Evolutionary conservation across 148 eudicot genomes (phyloP), one percentile per base, ranked within the genome.

Genomic region (Silene latifolia): DNA sequence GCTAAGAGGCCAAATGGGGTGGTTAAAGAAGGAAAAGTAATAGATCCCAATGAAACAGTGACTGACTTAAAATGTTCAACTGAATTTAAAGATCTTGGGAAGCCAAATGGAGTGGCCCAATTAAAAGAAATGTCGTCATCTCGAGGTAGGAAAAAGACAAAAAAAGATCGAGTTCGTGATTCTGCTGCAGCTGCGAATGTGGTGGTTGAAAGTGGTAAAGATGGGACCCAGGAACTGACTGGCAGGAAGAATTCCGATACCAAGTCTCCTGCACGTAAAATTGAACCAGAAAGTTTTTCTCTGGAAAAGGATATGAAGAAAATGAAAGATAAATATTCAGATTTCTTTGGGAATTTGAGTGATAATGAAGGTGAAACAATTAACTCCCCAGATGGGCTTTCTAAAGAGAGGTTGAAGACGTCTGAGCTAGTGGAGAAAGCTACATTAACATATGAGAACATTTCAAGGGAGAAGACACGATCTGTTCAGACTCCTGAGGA

Each of bases 321-420:
- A 74, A 75, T 74, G 54, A 82, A 24, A 72, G 91, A 90, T 83
- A 85, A 75, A 69, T 92, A 95, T 77, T 86, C 82, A 80, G 97
- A 95, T 74, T 84, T 95, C 76, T 95, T 95, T 68, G 98, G 98
- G 77, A 96, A 95, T 35, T 73, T 90, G 35, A 88, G 87, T 80
- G 98, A 95, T 71, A 82, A 80, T 39, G 93, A 83, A 24, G 88
- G 71, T 77, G 84, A 90, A 77, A 79, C 82, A 60, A 79, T 82
- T 69, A 85, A 80, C 57, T 88, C 93, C 32, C 89, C 80, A 19
- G 87, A 90, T 73, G 63, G 81, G 67, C 83, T 80, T 63, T 82
- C 86, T 42, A 65, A 48, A n/a, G 78, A 73, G 53, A 78, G 71
- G 81, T 60, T 77, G 71, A 84, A 78, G 81, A 74, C 82, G 57